Evolutionary conservation across 352 stramenopile genomes (phyloP), one percentile per base, ranked within the genome.

Genomic region (Phytopythium sindhum): DNA sequence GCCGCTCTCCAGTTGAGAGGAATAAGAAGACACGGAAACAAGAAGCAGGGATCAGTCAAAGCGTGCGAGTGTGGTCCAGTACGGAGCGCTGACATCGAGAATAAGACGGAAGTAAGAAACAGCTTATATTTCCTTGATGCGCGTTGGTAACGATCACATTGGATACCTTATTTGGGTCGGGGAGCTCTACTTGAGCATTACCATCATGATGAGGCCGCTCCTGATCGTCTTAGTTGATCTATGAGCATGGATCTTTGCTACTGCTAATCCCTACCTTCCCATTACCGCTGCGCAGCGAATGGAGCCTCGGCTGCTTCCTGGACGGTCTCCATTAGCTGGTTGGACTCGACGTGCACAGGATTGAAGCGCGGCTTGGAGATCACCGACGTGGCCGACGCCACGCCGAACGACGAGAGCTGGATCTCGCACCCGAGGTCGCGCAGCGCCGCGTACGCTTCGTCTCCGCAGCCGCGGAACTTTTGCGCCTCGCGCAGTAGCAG

Each of bases 381-480:
- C n/a, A 48, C 63, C 39, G 63, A 51, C 23, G 67, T 61, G 0
- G 41, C 66, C 0, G 71, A 64, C 15, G 52, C 63, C 21, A 61
- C 69, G 7, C 78, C 80, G 31, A 91, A 91, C 5, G 73, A 74
- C 12, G 82, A 84, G 24, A 92, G 66, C 52, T 81, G 73, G 65
- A 92, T 91, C 26, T 89, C 73, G 55, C 80, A 91, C 11, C 82
- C 82, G 9, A 94, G 64, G 50, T 94, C 86, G 0, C 86, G 76
- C 53, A 94, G 61, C 15, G 86, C 86, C 44, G 80, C 86, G 55
- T 94, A 94, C 12, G 83, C 86, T 73, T 91, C 83, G 54, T 91
- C 84, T 21, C 84, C 83, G 56, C 86, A 94, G 17, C 73, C 80
- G 21, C 80, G 82, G 60, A 84, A 82, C 33, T 79, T 58, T 56